These are phyloP conservation scores for Xylariaceae sp. DNA, from an alignment of 2,329 filamentous ascomycete genomes.

Conservation along the genomic window DNA sequence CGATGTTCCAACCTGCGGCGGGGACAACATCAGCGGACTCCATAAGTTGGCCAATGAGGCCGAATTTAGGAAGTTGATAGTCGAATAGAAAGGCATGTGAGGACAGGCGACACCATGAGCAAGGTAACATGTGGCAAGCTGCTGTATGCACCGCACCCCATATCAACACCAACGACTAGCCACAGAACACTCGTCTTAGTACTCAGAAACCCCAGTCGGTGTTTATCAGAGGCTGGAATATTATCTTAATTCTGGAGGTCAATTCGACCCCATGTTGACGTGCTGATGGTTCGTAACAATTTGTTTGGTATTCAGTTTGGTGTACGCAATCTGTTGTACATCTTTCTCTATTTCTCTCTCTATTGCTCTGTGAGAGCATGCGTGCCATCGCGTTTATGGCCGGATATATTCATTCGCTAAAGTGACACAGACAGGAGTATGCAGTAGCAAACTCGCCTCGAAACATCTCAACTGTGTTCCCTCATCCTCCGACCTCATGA, in stretches of 20 bases:
- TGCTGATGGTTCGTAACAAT: neutral
- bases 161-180: no score
- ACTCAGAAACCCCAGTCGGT: no score
- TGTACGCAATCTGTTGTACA: neutral
- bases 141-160: no score
- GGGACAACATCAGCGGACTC: no score
- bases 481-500: neutral
- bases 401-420: neutral
- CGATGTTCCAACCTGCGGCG: no score
- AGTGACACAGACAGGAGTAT: neutral
- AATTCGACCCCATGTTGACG: neutral
- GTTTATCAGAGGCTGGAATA: neutral
- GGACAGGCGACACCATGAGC: no score
- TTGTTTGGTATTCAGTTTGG: conserved; percentile 1
- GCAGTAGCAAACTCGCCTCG: neutral
- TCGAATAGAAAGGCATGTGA: no score
- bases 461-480: neutral
- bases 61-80: no score
- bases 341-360: neutral
- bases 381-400: neutral
- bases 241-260: neutral
- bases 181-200: no score
- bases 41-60: no score
- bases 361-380: neutral
- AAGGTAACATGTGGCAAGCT: no score